Base-by-base conservation (phyloP, 2,329 filamentous ascomycete species). In the Colletotrichum magnum region DNA sequence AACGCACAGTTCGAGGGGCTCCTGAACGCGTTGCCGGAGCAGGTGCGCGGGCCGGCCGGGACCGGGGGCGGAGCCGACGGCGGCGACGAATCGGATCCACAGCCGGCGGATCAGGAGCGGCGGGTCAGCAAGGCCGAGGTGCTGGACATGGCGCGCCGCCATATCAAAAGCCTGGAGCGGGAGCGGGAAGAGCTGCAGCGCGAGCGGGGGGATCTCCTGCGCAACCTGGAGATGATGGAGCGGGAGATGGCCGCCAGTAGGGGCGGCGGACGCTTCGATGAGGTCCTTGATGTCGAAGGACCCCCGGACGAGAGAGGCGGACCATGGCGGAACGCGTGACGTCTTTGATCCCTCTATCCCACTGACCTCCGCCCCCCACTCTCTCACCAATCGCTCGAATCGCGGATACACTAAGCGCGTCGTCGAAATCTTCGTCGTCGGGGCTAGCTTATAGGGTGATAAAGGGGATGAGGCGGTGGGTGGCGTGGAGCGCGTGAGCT, bases 91-190 rank as follows among this genome's bases (percentile, higher is more conserved):
- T 69, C 58, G 58, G 64, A 71, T 50, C 54, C 65, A 39, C 70
- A 64, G 58, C 60, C 72, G 4, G 71, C 72, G 1, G 76, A 78
- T n/a, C 51, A 70, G 67, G 70, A 71, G 24, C 73, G 70, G 26
- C 74, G 75, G n/a, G 71, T 79, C 26, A 81, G 78, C 71, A 81
- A 81, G 64, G 78, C 75, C 9, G 78, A 81, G 62, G 78, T 81
- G 5, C 64, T 81, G 36, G 79, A 80, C 45, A 73, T 79, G 72
- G 79, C 79, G 41, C 74, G 76, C 13, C 69, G 72, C 53, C 77
- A 80, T 58, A 81, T 81, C 48, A 65, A 74, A 59, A 65, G 71
- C 51, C 69, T 81, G 28, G 79, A 81, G 68, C 73, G 72, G 51
- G 75, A 78, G 53, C 71, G 74, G 16, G 73, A 75, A 21, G 59